Evolutionary conservation across 202 grass and related monocot species (phyloP).

Genomic region (Panicum hallii): DNA sequence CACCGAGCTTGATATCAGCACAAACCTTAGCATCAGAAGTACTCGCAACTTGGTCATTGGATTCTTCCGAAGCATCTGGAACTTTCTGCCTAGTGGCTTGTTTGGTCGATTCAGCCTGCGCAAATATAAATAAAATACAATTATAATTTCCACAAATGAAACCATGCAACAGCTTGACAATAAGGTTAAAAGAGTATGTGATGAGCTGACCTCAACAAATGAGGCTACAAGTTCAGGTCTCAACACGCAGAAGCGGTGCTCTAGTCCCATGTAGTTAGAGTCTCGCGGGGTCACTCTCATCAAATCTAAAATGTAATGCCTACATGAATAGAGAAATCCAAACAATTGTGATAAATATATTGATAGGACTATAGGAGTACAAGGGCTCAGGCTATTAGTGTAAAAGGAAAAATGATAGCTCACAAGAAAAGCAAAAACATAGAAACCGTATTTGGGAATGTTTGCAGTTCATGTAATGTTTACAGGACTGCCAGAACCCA

Average conservation of each 20-base stretch:
- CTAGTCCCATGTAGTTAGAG: constrained; percentile 91
- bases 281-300: constrained; percentile 99
- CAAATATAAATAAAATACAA: constrained; percentile 19
- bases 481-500: background rate
- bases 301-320: constrained; percentile 98
- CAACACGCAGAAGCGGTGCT: constrained; percentile 88
- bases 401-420: background rate
- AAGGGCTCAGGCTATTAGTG: background rate
- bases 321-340: constrained; percentile 40
- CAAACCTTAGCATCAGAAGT: constrained; percentile 50
- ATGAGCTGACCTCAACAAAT: constrained; percentile 77
- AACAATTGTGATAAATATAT: constrained; percentile 1
- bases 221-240: constrained; percentile 89
- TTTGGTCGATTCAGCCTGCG: constrained; percentile 55
- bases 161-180: constrained; percentile 19
- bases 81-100: constrained; percentile 36
- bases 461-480: background rate
- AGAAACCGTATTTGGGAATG: background rate
- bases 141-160: constrained; percentile 16
- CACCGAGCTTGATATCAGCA: background rate
- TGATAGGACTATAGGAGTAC: background rate
- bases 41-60: constrained; percentile 38
- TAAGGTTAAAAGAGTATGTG: background rate
- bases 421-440: background rate
- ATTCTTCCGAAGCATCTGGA: constrained; percentile 32